phyloP scores from a whole-genome alignment of 2,329 filamentous ascomycete genomes.

The Colletotrichum sp. region DNA sequence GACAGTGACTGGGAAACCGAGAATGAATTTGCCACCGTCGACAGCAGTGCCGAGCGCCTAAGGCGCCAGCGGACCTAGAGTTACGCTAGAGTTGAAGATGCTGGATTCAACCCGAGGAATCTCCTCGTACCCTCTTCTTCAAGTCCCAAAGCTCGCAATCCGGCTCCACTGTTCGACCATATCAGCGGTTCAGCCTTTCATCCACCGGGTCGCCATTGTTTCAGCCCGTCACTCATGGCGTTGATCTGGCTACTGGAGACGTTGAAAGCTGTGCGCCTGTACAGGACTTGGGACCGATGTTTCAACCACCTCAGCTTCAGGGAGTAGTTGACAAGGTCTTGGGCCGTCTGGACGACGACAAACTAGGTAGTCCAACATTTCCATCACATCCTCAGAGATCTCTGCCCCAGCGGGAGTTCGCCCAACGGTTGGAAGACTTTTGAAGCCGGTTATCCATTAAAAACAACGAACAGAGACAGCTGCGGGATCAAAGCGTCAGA shows the following conservation, averaged over 20 bases:
- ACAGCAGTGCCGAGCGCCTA: neutral
- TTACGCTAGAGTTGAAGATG: neutral
- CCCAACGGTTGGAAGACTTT: rapidly evolving
- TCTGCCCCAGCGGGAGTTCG: neutral
- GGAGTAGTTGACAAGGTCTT: neutral
- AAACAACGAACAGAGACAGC: neutral
- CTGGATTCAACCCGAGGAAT: neutral
- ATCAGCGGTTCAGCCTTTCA: neutral
- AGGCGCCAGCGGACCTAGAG: rapidly evolving
- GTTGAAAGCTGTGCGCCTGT: neutral
- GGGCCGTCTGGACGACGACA: rapidly evolving
- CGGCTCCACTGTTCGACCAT: neutral
- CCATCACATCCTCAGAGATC: neutral
- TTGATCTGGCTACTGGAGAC: neutral
- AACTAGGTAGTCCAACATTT: neutral
- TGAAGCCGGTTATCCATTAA: neutral
- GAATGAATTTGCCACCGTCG: rapidly evolving
- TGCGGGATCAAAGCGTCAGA: neutral
- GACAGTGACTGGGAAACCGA: neutral
- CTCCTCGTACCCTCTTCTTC: neutral
- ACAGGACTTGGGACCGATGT: rapidly evolving
- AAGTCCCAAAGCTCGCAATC: neutral
- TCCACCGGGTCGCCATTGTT: neutral
- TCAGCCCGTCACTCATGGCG: neutral
- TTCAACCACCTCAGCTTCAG: neutral